phyloP scores from a whole-genome alignment of 169 alveolate genomes.

The Plasmodium inui region DNA sequence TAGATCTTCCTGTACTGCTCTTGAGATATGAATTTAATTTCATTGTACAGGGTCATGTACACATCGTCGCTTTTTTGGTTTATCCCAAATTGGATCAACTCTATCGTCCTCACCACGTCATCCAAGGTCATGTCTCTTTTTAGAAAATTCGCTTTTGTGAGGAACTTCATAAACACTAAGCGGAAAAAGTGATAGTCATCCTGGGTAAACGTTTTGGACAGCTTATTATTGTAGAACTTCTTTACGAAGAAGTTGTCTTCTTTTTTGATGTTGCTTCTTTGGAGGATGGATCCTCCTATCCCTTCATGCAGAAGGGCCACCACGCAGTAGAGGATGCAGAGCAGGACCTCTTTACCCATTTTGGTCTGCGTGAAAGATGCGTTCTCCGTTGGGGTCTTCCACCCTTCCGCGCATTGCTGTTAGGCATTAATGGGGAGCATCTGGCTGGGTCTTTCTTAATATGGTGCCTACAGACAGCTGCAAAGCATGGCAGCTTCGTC shows the following conservation, averaged over 20 bases:
- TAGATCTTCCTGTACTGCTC: slow-evolving; percentile 16
- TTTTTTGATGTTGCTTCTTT: not conserved
- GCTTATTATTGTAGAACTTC: slow-evolving; percentile 35
- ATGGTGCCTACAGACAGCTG: not conserved
- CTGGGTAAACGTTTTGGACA: slow-evolving; percentile 9
- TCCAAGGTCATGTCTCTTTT: slow-evolving; percentile 21
- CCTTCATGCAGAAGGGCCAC: not conserved
- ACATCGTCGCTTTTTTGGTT: slow-evolving; percentile 27
- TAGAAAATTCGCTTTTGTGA: not conserved
- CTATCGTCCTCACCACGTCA: slow-evolving; percentile 14
- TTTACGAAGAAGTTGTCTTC: slow-evolving; percentile 28
- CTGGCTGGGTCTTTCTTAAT: not conserved
- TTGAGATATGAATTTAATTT: slow-evolving; percentile 32
- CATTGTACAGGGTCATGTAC: slow-evolving; percentile 27
- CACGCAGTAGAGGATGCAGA: not conserved
- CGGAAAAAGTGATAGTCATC: slow-evolving; percentile 73
- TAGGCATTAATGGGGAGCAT: not conserved
- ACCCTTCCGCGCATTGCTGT: not conserved
- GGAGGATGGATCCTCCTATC: not conserved
- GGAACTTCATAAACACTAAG: slow-evolving; percentile 51
- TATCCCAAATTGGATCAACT: slow-evolving; percentile 22
- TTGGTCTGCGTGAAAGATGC: not conserved
- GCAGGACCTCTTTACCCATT: not conserved
- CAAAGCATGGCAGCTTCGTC: not conserved
- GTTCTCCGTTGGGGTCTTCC: not conserved